Evolutionary conservation across 768 basidiomycete species (phyloP), one percentile per base, ranked within the genome.

Genomic region (Phylloporus sp.): DNA sequence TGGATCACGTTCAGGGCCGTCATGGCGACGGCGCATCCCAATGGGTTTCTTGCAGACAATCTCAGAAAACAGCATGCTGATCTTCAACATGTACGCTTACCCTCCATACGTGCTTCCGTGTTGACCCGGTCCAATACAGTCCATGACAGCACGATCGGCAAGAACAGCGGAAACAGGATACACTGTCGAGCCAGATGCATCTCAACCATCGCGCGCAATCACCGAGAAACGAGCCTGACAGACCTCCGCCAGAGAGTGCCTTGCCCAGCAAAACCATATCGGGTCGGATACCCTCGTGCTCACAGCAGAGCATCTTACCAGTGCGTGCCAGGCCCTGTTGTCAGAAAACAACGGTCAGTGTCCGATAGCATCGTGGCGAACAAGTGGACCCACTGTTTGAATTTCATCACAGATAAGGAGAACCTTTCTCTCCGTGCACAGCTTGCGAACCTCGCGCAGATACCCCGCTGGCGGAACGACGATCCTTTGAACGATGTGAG

Each of bases 331-430:
- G 76, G 36, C 95, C 95, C 84, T 91, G 62, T 35, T 5, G 22
- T 36, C 44, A 32, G 16, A 49, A 31, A 41, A 54, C 49, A 28
- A 32, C 50, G 18, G 41, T 48, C 47, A 40, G 50, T 12, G 45
- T 36, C 31, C 13, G 16, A 47, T 0, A 11, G n/a, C 38, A n/a
- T 26, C 45, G 12, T 24, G 16, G 27, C 36, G 5, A 26, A 23
- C 9, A 47, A 10, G 8, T 13, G 39, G 18, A 61, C 75, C 49
- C 50, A 91, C 91, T 36, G 97, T 98, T 71, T 99, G 97, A 56
- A 99, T 94, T 70, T 99, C 97, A 59, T 99, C 97, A 59, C 92
- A 95, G 64, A 99, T 98, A 31, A 99, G 76, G n/a, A 99, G 77
- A 0, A 93, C 92, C 44, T 95, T 92, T 71, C 95, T 83, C 70